Percentiles rank a stretch among this genome's conserved stretches.
phyloP scores from a whole-genome alignment of 345 rosid genomes.

The Draba incana region DNA sequence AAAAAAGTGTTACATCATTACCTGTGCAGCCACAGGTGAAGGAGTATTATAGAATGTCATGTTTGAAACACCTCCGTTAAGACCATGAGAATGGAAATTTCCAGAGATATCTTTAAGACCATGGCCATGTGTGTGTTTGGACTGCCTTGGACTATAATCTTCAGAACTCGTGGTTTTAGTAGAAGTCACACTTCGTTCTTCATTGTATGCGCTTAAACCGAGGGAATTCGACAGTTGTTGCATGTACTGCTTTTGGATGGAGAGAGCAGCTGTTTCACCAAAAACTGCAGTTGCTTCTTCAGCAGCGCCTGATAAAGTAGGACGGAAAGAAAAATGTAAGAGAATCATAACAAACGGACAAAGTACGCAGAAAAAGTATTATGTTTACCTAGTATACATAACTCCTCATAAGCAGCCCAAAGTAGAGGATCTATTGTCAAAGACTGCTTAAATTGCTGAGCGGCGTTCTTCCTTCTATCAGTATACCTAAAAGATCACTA shows the following conservation, averaged over 20 bases:
- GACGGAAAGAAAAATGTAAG: constrained; percentile 11
- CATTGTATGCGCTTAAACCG: constrained; percentile 50
- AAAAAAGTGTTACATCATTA: constrained; percentile 34
- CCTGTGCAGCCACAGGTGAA: constrained; percentile 87
- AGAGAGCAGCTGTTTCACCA: constrained; percentile 84
- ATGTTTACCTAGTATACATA: constrained; percentile 79
- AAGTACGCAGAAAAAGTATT: constrained; percentile 22
- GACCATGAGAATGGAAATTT: constrained; percentile 69
- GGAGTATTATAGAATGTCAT: constrained; percentile 83
- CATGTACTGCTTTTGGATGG: constrained; percentile 81
- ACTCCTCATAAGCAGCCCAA: constrained; percentile 96
- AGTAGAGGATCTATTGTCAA: constrained; percentile 86
- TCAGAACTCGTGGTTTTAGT: constrained; percentile 52
- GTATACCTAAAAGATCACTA: constrained; percentile 70
- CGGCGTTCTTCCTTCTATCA: constrained; percentile 81
- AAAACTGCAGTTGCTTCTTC: constrained; percentile 86
- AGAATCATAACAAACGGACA: constrained; percentile 6
- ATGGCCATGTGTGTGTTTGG: constrained; percentile 68
- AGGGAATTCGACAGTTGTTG: constrained; percentile 53
- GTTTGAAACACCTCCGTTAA: constrained; percentile 71
- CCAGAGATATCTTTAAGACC: constrained; percentile 73
- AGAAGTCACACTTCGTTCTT: constrained; percentile 60
- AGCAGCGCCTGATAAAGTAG: constrained; percentile 67
- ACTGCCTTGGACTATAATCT: constrained; percentile 70
- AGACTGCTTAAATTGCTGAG: constrained; percentile 81